Conservation (phyloP, 257 asterid genomes). For the Schizonepeta tenuifolia region DNA sequence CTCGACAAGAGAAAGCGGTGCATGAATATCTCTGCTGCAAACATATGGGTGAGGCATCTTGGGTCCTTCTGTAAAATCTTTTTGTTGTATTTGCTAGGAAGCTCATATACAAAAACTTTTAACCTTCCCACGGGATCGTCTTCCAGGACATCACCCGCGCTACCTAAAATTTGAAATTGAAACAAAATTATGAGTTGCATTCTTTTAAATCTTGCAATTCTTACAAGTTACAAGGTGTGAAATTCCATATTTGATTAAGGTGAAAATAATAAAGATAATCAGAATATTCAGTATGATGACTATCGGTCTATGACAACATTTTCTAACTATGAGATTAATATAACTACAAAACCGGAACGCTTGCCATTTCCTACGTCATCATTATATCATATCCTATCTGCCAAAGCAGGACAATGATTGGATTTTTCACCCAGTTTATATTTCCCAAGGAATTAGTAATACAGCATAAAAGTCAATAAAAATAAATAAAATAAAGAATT, state of each 20-base stretch:
- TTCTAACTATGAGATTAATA: background rate
- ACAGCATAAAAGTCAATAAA: background rate
- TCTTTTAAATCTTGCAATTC: background rate
- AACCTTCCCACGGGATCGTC: conserved; percentile 93
- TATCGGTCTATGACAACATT: background rate
- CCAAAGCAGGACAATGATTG: background rate
- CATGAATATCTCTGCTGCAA: conserved; percentile 94
- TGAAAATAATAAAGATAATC: background rate
- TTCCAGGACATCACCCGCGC: conserved; percentile 97
- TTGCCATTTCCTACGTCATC: background rate
- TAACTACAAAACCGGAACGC: background rate
- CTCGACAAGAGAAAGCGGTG: conserved; percentile 79
- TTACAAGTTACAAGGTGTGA: background rate
- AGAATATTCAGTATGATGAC: background rate
- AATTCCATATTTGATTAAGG: background rate
- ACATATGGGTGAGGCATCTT: conserved; percentile 92
- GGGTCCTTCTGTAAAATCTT: conserved; percentile 83
- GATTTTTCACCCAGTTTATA: background rate
- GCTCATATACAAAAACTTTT: conserved; percentile 88
- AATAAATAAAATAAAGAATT: background rate
- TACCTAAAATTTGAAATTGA: conserved; percentile 53
- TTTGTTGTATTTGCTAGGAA: conserved; percentile 93
- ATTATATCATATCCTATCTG: background rate
- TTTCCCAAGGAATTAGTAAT: background rate
- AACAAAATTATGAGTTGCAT: conserved; percentile 14